Conservation (phyloP, 352 stramenopile species). For the Albugo laibachii region DNA sequence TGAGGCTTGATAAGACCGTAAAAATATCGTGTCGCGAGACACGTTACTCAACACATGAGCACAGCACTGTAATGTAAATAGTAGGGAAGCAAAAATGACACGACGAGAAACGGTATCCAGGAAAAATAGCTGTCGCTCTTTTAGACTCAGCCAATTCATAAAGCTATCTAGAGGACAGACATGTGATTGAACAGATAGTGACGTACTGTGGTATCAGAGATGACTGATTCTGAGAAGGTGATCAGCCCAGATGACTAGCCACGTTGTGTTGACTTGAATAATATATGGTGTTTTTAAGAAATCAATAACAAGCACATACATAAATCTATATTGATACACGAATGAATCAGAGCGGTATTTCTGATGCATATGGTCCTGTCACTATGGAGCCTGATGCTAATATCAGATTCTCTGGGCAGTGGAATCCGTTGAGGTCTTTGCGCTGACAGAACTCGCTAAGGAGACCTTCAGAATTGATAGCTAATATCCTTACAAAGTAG, state of each 20-base stretch:
- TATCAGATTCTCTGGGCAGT: constrained; percentile 56
- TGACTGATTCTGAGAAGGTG: no score
- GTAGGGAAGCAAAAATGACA: constrained; percentile 61
- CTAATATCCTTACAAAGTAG: constrained; percentile 72
- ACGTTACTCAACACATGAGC: constrained; percentile 51
- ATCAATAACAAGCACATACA: no score
- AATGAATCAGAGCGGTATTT: no score
- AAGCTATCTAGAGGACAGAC: no score
- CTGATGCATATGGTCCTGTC: constrained; percentile 9
- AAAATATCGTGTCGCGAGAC: constrained; percentile 66
- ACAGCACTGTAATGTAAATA: constrained; percentile 70
- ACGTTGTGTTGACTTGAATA: no score
- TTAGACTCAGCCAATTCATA: no score
- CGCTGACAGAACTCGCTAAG: constrained; percentile 52
- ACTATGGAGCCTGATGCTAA: constrained; percentile 38
- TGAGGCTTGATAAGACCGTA: constrained; percentile 42
- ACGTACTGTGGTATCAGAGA: no score
- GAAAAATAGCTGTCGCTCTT: no score
- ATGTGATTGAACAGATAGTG: no score
- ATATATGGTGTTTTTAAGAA: no score
- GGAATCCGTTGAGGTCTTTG: constrained; percentile 24
- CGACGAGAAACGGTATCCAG: constrained; percentile 6
- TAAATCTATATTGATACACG: no score
- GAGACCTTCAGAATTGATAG: constrained; percentile 56
- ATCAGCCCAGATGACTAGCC: no score